phyloP scores from a whole-genome alignment of 257 asterid genomes.

The Cinchona pubescens region DNA sequence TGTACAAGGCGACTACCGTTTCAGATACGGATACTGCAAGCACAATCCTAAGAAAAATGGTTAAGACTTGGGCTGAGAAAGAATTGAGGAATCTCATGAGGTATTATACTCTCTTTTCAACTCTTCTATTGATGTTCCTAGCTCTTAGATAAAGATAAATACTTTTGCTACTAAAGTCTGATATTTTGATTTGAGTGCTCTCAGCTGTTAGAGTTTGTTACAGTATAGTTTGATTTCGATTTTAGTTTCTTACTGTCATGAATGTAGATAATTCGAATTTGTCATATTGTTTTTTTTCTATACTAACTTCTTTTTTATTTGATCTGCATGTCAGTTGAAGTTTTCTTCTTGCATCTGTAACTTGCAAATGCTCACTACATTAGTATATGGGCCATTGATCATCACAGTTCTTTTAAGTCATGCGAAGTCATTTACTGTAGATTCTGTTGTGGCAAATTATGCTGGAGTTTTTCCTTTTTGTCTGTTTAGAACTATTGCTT shows the following conservation, averaged over 20 bases:
- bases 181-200: not conserved
- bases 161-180: not conserved
- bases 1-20: slow-evolving; percentile 94
- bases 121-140: not conserved
- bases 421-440: not conserved
- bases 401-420: not conserved
- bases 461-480: not conserved
- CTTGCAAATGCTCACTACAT: not conserved
- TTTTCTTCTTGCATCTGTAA: not conserved
- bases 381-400: not conserved
- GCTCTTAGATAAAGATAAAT: not conserved
- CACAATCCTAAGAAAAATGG: slow-evolving; percentile 97
- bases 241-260: not conserved
- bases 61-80: slow-evolving; percentile 97
- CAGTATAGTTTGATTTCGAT: not conserved
- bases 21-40: slow-evolving; percentile 89
- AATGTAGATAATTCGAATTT: not conserved
- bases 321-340: not conserved
- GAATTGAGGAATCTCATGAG: slow-evolving; percentile 99
- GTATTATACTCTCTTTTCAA: slow-evolving; percentile 28
- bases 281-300: not conserved
- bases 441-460: not conserved
- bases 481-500: too few species aligned
- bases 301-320: not conserved
- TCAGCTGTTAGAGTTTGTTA: not conserved